Evolutionary conservation across 257 asterid species (phyloP), one percentile per base, ranked within the genome.

Genomic region (Linaria vulgaris): DNA sequence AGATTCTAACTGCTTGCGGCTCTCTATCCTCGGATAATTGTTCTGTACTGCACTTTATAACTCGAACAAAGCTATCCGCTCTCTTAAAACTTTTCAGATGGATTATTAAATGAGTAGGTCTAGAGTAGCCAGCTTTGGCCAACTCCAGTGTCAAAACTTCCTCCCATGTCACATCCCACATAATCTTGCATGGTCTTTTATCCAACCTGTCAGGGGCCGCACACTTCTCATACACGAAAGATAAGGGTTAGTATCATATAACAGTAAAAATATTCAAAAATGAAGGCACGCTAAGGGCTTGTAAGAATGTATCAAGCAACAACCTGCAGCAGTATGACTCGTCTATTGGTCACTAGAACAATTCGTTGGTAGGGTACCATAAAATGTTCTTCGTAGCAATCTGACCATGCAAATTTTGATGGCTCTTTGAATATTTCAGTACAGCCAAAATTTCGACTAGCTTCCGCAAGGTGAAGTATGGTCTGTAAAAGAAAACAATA

Each of bases 141-240:
- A 89, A 73, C 72, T 94, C 99, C 59, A 94, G 85, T 52, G 96
- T 68, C 87, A 94, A 68, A 59, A 94, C 76, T 53, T 90, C 91
- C 75, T 85, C 91, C 99, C 99, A 94, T 21, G 90, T 86, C 47
- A 90, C 97, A 76, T 90, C 97, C 99, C 99, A 94, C 85, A 77
- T 79, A 78, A 94, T 94, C 78, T 87, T 94, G 91, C 99, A 87
- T 58, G 99, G 99, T 65, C 74, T 88, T 76, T 68, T 81, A 61
- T 89, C 99, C 94, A 85, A 76, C 81, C 55, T 84, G 79, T 89
- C 96, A 55, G 82, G 88, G 51, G 81, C 82, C 69, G 71, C 54
- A 79, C 90, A 89, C 99, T 89, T 68, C 72, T 52, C 70, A 74
- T 15, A 56, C 77, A 68, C 56, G 47, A 76, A 64, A 73, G 20